Conservation (phyloP, 345 rosid genomes). For the Dipteronia dyeriana region DNA sequence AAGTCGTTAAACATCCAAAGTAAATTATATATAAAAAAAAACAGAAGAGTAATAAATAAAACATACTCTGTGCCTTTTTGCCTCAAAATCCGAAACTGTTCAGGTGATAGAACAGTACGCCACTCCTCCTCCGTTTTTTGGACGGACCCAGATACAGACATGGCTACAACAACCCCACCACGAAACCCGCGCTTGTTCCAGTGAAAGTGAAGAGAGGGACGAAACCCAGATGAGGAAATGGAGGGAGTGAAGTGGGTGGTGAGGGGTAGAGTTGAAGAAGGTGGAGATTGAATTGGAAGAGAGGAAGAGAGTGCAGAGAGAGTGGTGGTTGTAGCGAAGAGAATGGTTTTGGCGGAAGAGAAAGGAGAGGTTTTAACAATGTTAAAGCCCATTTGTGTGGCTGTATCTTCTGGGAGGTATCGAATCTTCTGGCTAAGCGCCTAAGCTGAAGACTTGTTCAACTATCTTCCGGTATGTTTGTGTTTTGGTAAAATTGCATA, state of each 20-base stretch:
- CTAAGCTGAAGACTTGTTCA: background rate
- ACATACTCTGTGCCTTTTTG: constrained; percentile 89
- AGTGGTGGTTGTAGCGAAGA: constrained; percentile 21
- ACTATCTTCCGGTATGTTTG: background rate
- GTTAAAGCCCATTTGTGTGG: constrained; percentile 40
- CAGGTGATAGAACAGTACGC: constrained; percentile 81
- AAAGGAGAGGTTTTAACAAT: constrained; percentile 37
- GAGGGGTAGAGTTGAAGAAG: background rate
- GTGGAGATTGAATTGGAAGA: constrained; percentile 4
- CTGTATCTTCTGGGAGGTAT: background rate
- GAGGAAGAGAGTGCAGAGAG: constrained; percentile 5
- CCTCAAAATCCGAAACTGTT: constrained; percentile 80
- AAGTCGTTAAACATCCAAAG: no score
- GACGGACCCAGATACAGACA: constrained; percentile 62
- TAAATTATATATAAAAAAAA: no score
- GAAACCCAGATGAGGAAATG: constrained; percentile 26
- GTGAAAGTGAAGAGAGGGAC: constrained; percentile 22
- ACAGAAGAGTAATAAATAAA: background rate
- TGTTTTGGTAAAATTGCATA: no score
- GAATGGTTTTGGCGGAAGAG: constrained; percentile 33
- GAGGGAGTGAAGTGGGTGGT: constrained; percentile 17
- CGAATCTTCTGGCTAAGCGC: background rate
- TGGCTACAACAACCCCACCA: constrained; percentile 45
- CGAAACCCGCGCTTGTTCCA: constrained; percentile 43
- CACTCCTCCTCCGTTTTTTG: constrained; percentile 90